Base-by-base conservation (phyloP, 139 green algal genomes). In the Yamagishiella unicocca region DNA sequence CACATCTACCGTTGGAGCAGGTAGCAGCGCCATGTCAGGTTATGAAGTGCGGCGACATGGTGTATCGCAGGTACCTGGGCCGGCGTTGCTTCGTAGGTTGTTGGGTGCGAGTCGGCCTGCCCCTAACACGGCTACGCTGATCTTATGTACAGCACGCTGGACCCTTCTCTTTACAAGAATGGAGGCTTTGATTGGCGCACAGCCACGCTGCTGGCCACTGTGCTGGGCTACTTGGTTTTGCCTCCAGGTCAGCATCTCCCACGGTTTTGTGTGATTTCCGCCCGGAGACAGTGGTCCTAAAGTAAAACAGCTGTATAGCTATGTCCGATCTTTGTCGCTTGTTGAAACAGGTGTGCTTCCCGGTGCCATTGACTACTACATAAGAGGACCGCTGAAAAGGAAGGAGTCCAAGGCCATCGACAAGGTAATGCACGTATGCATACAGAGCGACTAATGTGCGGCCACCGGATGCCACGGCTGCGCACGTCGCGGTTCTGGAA, bases 11-110 rank as follows among this genome's bases (percentile, higher is more conserved):
- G 2, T 66, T 99, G 67, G 95, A 90, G 90, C 91, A 92, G 1
- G 90, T 99, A 1, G 94, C 93, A 25, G 84, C 96, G 42, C 96
- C 96, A 14, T 99, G 97, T 89, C 94, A 91, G 17, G 90, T 90
- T 6, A 95, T 97, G 93, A 97, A 97, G 78, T 99, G 97, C 70
- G 97, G 97, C 19, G 97, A 99, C 82, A 87, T 95, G 0, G 84
- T 97, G 0, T 91, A 99, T 89, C 86, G 96, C 40, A 98, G 96
- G 96, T 97, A 37, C n/a, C 40, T 45, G 22, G 7, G 27, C 35
- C 58, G n/a, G 43, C 64, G 71, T 54, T 55, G 64, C 21, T 70
- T 33, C 54, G 29, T 76, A 72, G 79, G 33, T 81, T 61, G 77
- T 87, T 84, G 77, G 31, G 70, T n/a, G 45, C 24, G 24, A 67